A percentile compares a stretch with the other conserved stretches of the same genome.
phyloP scores from a whole-genome alignment of 768 basidiomycete genomes.

The Inosperma sp. region DNA sequence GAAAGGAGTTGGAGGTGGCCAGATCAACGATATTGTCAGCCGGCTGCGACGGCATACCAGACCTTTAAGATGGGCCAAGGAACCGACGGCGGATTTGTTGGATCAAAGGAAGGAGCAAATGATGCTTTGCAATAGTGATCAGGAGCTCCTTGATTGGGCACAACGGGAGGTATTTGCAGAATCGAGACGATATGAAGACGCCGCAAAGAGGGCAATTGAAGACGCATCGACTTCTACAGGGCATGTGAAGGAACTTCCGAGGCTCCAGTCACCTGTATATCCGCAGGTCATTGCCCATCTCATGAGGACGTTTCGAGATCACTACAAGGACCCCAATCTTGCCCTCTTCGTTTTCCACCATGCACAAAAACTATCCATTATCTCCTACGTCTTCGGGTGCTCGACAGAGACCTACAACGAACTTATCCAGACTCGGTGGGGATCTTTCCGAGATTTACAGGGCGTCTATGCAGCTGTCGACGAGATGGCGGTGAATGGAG shows the following conservation, averaged over 20 bases:
- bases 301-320: constrained; percentile 74
- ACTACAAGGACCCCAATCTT: constrained; percentile 73
- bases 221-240: constrained; percentile 23
- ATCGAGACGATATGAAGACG: constrained; percentile 46
- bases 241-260: constrained; percentile 29
- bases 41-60: constrained; percentile 51
- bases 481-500: constrained; percentile 81
- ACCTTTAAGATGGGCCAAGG: constrained; percentile 46
- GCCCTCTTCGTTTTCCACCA: constrained; percentile 80
- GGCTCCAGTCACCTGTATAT: constrained; percentile 61
- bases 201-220: constrained; percentile 36
- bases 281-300: constrained; percentile 71
- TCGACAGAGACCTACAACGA: constrained; percentile 87
- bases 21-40: constrained; percentile 49
- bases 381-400: constrained; percentile 87
- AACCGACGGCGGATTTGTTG: constrained; percentile 45
- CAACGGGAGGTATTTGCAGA: constrained; percentile 62
- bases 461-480: constrained; percentile 68
- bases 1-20: constrained; percentile 13
- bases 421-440: constrained; percentile 81
- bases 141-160: constrained; percentile 72
- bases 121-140: constrained; percentile 62
- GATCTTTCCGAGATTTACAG: constrained; percentile 72
- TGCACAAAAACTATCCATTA: constrained; percentile 66
- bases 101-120: constrained; percentile 73